phyloP scores from a whole-genome alignment of 192 early-diverging fungal species.

The Coemansia sp. region DNA sequence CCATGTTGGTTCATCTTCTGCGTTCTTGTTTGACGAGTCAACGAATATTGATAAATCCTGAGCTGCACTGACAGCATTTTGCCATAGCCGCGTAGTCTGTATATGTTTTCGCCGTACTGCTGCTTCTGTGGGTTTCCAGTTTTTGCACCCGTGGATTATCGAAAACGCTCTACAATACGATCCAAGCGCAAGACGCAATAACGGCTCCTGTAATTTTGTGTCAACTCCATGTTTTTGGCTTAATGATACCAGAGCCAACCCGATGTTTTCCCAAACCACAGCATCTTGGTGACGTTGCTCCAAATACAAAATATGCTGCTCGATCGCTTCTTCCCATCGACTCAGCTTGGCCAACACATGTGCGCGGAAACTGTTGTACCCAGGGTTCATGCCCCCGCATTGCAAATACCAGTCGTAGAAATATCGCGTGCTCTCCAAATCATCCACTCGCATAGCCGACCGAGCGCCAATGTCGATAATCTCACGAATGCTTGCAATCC shows the following conservation, averaged over 20 bases:
- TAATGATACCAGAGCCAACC: constrained; percentile 15
- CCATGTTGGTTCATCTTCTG: constrained; percentile 5
- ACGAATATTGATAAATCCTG: background rate
- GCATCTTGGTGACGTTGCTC: constrained; percentile 38
- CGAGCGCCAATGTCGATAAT: constrained; percentile 40
- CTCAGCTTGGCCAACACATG: constrained; percentile 20
- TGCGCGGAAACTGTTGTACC: constrained; percentile 35
- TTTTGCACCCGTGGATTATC: constrained; percentile 26
- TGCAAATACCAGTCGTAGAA: constrained; percentile 37
- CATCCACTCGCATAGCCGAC: constrained; percentile 21
- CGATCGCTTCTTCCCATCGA: constrained; percentile 19
- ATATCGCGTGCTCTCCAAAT: constrained; percentile 8
- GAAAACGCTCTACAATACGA: constrained; percentile 21
- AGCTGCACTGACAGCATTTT: background rate
- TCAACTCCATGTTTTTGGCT: background rate
- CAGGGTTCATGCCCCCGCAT: constrained; percentile 46
- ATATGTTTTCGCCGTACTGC: constrained; percentile 21
- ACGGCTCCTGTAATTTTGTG: background rate
- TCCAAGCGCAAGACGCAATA: constrained; percentile 27
- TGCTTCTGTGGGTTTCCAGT: constrained; percentile 21
- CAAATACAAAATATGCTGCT: constrained; percentile 30
- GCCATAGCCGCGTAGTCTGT: constrained; percentile 11
- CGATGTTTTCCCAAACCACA: constrained; percentile 41
- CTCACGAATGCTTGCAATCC: constrained; percentile 26
- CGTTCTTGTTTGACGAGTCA: background rate